Percentiles rank a stretch among this genome's conserved stretches.
These are phyloP conservation scores for Lathyrus aphaca DNA, from an alignment of 306 rosid species.

Conservation along the genomic window DNA sequence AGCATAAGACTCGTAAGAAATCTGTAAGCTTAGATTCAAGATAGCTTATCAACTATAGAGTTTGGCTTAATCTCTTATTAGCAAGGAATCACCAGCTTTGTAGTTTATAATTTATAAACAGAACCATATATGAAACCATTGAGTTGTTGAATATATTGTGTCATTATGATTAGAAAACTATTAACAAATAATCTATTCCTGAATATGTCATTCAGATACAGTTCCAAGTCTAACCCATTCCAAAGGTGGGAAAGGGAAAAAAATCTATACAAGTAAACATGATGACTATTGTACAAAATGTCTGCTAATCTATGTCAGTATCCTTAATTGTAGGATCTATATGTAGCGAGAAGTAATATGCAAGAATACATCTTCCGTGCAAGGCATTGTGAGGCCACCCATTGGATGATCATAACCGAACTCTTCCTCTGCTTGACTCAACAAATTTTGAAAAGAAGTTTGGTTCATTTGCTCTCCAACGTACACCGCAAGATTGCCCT, in stretches of 20 bases:
- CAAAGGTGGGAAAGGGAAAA: constrained; percentile 14
- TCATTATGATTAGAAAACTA: background rate
- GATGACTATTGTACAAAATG: constrained; percentile 18
- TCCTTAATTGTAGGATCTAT: background rate
- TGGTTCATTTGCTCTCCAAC: background rate
- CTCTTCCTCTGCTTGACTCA: background rate
- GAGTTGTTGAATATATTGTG: background rate
- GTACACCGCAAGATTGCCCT: background rate
- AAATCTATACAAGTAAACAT: background rate
- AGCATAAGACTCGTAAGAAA: background rate
- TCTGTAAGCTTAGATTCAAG: background rate
- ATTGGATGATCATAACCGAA: background rate
- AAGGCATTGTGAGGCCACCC: background rate
- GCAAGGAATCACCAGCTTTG: no score
- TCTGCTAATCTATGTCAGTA: constrained; percentile 12
- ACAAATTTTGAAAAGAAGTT: background rate
- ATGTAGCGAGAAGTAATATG: constrained; percentile 21
- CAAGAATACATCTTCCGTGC: background rate
- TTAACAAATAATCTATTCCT: background rate
- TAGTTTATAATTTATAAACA: background rate
- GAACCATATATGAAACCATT: background rate
- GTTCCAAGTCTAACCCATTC: background rate
- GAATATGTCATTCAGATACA: background rate
- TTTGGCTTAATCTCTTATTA: background rate
- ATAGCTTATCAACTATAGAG: constrained; percentile 1